phyloP scores from a whole-genome alignment of 176 grass and related monocot species.

The Melocanna baccifera region DNA sequence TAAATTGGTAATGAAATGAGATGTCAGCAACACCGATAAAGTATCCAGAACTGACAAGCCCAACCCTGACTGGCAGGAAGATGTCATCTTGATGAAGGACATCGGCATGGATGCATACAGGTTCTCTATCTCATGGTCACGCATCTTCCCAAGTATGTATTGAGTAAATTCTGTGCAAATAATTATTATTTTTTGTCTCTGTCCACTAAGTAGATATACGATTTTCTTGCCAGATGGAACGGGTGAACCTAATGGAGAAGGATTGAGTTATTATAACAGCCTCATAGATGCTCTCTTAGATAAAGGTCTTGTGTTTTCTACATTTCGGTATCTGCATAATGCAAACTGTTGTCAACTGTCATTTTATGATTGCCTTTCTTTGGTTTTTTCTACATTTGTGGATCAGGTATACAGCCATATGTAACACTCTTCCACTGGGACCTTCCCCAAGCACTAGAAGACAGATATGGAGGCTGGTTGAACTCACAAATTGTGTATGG shows the following conservation, averaged over 20 bases:
- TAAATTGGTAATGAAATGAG: background rate
- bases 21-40: background rate
- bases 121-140: conserved; percentile 96
- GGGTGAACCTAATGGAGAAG: conserved; percentile 83
- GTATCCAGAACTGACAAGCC: background rate
- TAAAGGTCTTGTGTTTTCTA: conserved; percentile 42
- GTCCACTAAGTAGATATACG: conserved; percentile 9
- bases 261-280: conserved; percentile 76
- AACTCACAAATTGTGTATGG: conserved; percentile 76
- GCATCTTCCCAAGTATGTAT: conserved; percentile 92
- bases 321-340: background rate
- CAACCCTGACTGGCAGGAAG: conserved; percentile 46
- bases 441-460: conserved; percentile 81
- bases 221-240: conserved; percentile 71
- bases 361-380: background rate
- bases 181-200: background rate
- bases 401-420: conserved; percentile 73
- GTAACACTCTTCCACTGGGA: conserved; percentile 91
- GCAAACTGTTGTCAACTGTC: background rate
- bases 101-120: conserved; percentile 88
- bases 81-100: conserved; percentile 83
- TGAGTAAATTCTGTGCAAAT: conserved; percentile 25
- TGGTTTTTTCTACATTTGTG: conserved; percentile 15
- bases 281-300: conserved; percentile 73
- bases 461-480: conserved; percentile 85